Conservation (phyloP, 1,284 basidiomycete species). For the Pseudozyma sp. region DNA sequence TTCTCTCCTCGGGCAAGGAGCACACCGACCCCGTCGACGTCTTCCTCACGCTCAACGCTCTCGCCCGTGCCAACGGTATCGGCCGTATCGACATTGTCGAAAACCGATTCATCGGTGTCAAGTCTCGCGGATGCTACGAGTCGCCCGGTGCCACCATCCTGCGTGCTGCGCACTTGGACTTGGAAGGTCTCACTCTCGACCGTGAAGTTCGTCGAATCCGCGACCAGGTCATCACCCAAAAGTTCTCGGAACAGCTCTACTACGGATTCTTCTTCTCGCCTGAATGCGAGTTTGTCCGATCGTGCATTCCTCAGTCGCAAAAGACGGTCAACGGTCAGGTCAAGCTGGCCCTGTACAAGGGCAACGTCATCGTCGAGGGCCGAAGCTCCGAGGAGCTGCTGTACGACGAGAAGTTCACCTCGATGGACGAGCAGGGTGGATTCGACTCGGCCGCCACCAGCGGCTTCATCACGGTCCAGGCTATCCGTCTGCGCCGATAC, state of each 20-base stretch:
- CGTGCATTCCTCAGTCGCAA: slow-evolving; percentile 88
- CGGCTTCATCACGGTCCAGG: slow-evolving; percentile 67
- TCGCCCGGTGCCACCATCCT: slow-evolving; percentile 95
- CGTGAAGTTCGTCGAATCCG: slow-evolving; percentile 93
- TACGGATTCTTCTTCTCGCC: slow-evolving; percentile 95
- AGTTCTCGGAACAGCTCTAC: slow-evolving; percentile 91
- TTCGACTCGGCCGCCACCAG: slow-evolving; percentile 75
- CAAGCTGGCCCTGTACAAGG: slow-evolving; percentile 91
- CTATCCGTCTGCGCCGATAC: slow-evolving; percentile 65
- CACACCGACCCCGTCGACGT: slow-evolving; percentile 92
- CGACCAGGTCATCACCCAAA: slow-evolving; percentile 93
- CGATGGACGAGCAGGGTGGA: slow-evolving; percentile 98
- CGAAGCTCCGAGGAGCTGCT: slow-evolving; percentile 87
- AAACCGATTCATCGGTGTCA: slow-evolving; percentile 99
- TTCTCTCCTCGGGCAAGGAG: slow-evolving; percentile 57
- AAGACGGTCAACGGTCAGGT: slow-evolving; percentile 95
- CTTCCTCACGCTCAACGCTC: slow-evolving; percentile 89
- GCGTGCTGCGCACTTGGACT: slow-evolving; percentile 91
- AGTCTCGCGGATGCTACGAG: slow-evolving; percentile 98
- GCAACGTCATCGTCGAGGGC: slow-evolving; percentile 93
- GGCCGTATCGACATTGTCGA: slow-evolving; percentile 99
- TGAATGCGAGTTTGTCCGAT: slow-evolving; percentile 84
- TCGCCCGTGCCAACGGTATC: slow-evolving; percentile 93
- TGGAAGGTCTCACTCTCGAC: slow-evolving; percentile 97
- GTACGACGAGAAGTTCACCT: slow-evolving; percentile 96